Evolutionary conservation across 306 rosid species (phyloP).

Genomic region (Echinosophora koreensis): DNA sequence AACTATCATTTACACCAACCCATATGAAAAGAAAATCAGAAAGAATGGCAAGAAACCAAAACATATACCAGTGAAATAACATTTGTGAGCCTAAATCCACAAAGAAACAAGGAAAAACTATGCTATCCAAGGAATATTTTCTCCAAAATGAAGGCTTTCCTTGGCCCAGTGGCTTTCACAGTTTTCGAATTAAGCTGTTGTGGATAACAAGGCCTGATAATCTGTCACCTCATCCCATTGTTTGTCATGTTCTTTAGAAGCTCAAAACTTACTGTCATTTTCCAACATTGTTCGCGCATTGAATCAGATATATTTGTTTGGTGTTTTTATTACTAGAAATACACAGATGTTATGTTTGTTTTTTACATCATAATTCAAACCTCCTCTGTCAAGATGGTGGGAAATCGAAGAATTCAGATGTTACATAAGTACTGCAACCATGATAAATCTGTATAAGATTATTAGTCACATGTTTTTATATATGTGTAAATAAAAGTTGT

Average conservation of each 20-base stretch:
- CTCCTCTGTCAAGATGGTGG: background rate
- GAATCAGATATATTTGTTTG: background rate
- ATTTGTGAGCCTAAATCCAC: conserved; percentile 14
- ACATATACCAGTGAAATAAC: conserved; percentile 18
- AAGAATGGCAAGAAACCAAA: background rate
- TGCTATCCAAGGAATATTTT: background rate
- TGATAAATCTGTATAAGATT: background rate
- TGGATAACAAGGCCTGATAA: background rate
- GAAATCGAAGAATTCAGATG: background rate
- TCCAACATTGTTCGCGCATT: background rate
- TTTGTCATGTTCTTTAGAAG: too few species aligned
- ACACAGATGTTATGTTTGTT: background rate
- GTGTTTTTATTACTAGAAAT: background rate
- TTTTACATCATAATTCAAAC: background rate
- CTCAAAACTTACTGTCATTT: background rate
- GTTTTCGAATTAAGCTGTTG: background rate
- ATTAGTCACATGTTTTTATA: background rate
- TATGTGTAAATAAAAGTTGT: background rate
- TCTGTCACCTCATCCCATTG: conserved; percentile 7
- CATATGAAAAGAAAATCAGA: conserved; percentile 41
- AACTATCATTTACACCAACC: conserved; percentile 64
- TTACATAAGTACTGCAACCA: background rate
- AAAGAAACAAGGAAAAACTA: conserved; percentile 22
- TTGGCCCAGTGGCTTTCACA: background rate
- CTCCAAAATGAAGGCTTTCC: background rate